Evolutionary conservation across 2,329 filamentous ascomycete genomes (phyloP), one percentile per base, ranked within the genome.

Genomic region (Alternaria metachromatica): DNA sequence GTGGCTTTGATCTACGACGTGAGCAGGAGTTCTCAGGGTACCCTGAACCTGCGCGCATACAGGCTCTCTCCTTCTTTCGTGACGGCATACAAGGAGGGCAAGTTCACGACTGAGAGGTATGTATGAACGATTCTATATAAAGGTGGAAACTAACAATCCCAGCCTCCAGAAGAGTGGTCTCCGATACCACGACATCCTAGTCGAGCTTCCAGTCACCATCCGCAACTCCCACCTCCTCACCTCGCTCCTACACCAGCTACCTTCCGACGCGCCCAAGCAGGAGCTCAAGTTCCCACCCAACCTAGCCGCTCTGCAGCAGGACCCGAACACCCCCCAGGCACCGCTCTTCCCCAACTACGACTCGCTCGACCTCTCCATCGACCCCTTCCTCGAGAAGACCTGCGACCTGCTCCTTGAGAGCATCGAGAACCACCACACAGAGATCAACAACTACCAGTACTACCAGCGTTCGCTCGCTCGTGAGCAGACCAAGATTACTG

Each of bases 381-480:
- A 99, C 80, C 96, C 96, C 30, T 97, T 96, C 87, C 89, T 99
- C 51, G 95, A 98, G 87, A 97, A 97, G 88, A 97, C 95, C 56
- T 97, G 94, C 84, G 95, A 99, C 79, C 89, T 97, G 72, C 89
- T 99, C 61, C 89, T 98, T 67, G 96, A 99, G 79, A 94, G 92
- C 85, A 97, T 99, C 80, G 96, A 99, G 86, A 91, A 92, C 60
- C 96, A 99, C 86, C 96, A 98, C 85, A 97, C 94, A 64, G 96
- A 99, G 83, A 91, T 97, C 80, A 98, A 98, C 89, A 99, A 99
- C 88, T 96, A 96, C 85, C 94, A 97, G 82, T 93, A 92, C 87
- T 97, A 97, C 86, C 94, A 97, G 84, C 89, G 96, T 76, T 94
- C 96, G 78, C 87, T 98, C 62, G 91, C 90, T 58, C 92, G 96